Evolutionary conservation across 139 green algal genomes (phyloP).

Genomic region (Diplosphaera chodatii): DNA sequence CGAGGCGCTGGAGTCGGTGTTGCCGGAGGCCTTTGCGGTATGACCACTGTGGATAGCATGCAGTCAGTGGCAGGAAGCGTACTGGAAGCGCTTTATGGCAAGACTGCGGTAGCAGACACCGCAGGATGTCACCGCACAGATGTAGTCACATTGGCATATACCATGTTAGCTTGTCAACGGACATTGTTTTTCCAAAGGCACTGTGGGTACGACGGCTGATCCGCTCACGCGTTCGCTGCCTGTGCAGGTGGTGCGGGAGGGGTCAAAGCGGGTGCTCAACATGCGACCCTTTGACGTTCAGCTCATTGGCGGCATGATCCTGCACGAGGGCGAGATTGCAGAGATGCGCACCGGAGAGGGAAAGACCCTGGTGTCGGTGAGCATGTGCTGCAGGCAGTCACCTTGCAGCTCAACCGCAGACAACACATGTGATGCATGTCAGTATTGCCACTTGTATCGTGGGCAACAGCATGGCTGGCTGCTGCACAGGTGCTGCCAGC

Average conservation of each 20-base stretch:
- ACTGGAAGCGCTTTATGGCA: no score
- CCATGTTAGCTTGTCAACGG: no score
- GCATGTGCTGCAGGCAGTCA: no score
- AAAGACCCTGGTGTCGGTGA: slow-evolving; percentile 89
- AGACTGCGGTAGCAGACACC: no score
- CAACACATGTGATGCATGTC: no score
- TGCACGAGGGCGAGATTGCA: slow-evolving; percentile 90
- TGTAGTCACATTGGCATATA: no score
- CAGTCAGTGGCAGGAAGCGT: no score
- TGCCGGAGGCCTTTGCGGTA: slow-evolving; percentile 85
- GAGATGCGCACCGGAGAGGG: slow-evolving; percentile 98
- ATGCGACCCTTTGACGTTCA: slow-evolving; percentile 98
- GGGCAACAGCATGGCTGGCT: neutral
- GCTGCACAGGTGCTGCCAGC: slow-evolving; percentile 68
- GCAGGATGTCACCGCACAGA: no score
- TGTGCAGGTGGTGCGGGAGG: slow-evolving; percentile 85
- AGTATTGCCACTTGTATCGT: no score
- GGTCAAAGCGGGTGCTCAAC: slow-evolving; percentile 81
- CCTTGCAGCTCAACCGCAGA: no score
- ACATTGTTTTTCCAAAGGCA: neutral
- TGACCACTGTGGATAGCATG: neutral
- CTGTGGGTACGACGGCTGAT: neutral
- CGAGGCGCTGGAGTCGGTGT: slow-evolving; percentile 70
- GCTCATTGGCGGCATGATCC: slow-evolving; percentile 94
- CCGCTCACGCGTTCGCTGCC: neutral